A percentile compares a stretch with the other conserved stretches of the same genome.
Evolutionary conservation across 768 basidiomycete genomes (phyloP).

Genomic region (Lactarius hatsudake): DNA sequence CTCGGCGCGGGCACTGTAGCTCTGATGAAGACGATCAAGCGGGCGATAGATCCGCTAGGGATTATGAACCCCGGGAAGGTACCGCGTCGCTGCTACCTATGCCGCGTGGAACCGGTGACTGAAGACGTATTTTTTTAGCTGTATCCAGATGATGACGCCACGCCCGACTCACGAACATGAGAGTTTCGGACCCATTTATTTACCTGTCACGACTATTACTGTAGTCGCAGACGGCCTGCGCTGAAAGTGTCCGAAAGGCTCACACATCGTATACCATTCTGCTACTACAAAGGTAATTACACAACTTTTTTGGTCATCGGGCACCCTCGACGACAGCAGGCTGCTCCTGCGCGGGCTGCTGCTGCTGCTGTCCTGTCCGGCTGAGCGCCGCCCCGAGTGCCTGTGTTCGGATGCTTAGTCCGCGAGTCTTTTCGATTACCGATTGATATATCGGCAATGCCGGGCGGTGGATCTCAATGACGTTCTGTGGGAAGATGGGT

Average conservation of each 20-base stretch:
- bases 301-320: slow-evolving; percentile 22
- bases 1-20: slow-evolving; percentile 79
- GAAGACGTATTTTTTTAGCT: not conserved
- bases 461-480: slow-evolving; percentile 92
- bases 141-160: slow-evolving; percentile 10
- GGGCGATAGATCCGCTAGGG: slow-evolving; percentile 66
- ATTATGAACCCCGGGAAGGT: slow-evolving; percentile 87
- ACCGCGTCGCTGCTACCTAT: no score
- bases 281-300: slow-evolving; percentile 1
- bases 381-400: slow-evolving; percentile 79
- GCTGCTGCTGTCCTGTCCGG: slow-evolving; percentile 31
- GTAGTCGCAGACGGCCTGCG: not conserved
- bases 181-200: no score
- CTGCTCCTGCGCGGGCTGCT: slow-evolving; percentile 25
- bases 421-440: slow-evolving; percentile 93
- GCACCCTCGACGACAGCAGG: slow-evolving; percentile 30
- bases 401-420: slow-evolving; percentile 86
- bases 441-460: slow-evolving; percentile 88
- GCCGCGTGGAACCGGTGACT: no score
- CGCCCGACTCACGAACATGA: not conserved
- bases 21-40: slow-evolving; percentile 82
- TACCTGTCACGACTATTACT: no score
- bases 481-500: slow-evolving; percentile 58
- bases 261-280: slow-evolving; percentile 1
- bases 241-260: no score